Conservation (phyloP, 805 yeast species). For the Wickerhamiella azyma region DNA sequence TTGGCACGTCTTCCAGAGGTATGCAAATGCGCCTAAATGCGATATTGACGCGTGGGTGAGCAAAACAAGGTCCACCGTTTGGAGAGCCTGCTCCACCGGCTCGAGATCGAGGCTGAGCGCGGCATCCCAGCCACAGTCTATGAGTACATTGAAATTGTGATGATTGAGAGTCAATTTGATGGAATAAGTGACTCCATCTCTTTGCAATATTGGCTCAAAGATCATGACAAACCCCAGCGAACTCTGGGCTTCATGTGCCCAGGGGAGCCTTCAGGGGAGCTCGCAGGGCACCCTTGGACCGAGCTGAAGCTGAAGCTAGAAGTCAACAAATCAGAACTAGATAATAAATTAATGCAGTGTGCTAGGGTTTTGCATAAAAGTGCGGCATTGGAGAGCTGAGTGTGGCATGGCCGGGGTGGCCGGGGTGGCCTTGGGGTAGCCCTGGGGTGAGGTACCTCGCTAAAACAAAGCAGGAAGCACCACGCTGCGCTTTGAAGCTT, state of each 20-base stretch:
- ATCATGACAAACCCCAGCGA: constrained; percentile 24
- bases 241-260: too few species aligned
- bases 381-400: too few species aligned
- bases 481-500: background rate
- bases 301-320: too few species aligned
- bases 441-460: constrained; percentile 2
- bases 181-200: constrained; percentile 20
- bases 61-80: constrained; percentile 50
- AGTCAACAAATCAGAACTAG: too few species aligned
- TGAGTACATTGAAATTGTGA: constrained; percentile 21
- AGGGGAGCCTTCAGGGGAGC: too few species aligned
- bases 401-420: too few species aligned
- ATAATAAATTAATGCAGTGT: background rate
- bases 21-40: constrained; percentile 66
- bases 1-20: constrained; percentile 44
- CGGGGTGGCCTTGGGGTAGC: too few species aligned
- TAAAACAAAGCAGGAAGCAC: background rate
- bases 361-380: too few species aligned
- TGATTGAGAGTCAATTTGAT: constrained; percentile 23
- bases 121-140: constrained; percentile 32
- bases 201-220: constrained; percentile 21
- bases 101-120: constrained; percentile 15
- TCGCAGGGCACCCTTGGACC: too few species aligned
- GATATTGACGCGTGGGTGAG: constrained; percentile 79
- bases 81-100: constrained; percentile 28